Base-by-base conservation (phyloP, 805 yeast species). In the Pichia insulana region DNA sequence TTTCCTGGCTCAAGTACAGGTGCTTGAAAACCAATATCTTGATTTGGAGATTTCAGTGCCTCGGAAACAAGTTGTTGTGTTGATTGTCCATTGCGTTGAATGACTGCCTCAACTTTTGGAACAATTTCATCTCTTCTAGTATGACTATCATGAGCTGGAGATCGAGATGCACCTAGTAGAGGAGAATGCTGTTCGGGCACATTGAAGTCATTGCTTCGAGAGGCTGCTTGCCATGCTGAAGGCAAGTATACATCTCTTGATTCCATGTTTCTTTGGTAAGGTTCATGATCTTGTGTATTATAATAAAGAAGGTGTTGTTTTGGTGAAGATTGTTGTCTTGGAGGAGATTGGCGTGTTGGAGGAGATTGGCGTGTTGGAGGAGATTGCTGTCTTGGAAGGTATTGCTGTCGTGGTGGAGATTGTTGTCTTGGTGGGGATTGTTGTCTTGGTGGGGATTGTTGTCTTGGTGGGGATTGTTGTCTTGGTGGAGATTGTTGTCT, bases 361-460 rank as follows among this genome's bases (percentile, higher is more conserved):
- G 34, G 16, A 6, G 34, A 28, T 10, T 28, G 31, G 6, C 10
- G 31, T 28, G 10, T 28, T 7, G 39, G 37, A 6, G 31, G 12
- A 17, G 39, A 19, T 7, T 17, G 35, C n/a, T 16, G 35, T n/a
- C 30, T 9, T 19, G 40, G 26, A 15, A 31, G 25, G n/a, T 36
- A 32, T 25, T 32, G 36, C 30, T 35, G 43, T 12, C 30, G 3
- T 18, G 41, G 41, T 38, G 41, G 36, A 3, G 41, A 34, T 13
- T 20, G 41, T 19, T 20, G 34, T 4, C 9, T 4, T 31, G 33
- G 41, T 38, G 41, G 31, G n/a, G 36, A 25, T 9, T 31, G 30
- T 31, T 10, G 30, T n/a, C 18, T 6, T 20, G 27, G 30, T 30
- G 41, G 20, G 10, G 19, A 18, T 17, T 7, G 15, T 9, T 36